phyloP scores from a whole-genome alignment of 2,329 filamentous ascomycete genomes.

The Emydomyces testavorans region DNA sequence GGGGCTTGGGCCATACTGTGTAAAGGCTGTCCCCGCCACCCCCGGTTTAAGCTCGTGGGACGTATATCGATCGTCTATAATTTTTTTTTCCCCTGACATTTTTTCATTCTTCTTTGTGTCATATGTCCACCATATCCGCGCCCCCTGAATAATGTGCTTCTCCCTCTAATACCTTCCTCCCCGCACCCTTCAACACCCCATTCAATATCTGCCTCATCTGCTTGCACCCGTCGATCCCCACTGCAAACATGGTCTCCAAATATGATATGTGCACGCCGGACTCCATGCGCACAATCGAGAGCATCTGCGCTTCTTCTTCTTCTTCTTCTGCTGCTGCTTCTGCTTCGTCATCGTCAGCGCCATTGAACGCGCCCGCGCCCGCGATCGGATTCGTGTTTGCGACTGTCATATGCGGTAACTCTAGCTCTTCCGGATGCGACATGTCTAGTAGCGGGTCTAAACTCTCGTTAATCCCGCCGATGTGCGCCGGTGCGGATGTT shows the following conservation, averaged over 20 bases:
- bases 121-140: no score
- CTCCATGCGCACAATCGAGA: constrained; percentile 74
- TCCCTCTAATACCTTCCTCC: constrained; percentile 16
- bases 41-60: no score
- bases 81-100: no score
- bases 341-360: no score
- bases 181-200: constrained; percentile 52
- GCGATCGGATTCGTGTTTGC: constrained; percentile 47
- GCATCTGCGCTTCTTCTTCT: constrained; percentile 41
- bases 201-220: constrained; percentile 74
- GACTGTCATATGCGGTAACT: constrained; percentile 78
- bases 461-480: constrained; percentile 27
- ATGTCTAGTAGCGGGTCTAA: constrained; percentile 36
- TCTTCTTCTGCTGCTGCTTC: constrained; percentile 55
- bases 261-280: constrained; percentile 68
- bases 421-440: constrained; percentile 45
- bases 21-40: no score
- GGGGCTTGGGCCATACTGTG: no score
- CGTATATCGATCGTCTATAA: neutral
- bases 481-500: constrained; percentile 6
- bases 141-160: constrained; percentile 7
- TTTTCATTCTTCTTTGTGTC: no score
- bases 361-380: no score
- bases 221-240: constrained; percentile 83
- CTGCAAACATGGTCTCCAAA: constrained; percentile 83